Percentiles rank a stretch among this genome's conserved stretches.
These are phyloP conservation scores for Gracilaria domingensis DNA, from an alignment of 23 red algal genomes.

Conservation along the genomic window DNA sequence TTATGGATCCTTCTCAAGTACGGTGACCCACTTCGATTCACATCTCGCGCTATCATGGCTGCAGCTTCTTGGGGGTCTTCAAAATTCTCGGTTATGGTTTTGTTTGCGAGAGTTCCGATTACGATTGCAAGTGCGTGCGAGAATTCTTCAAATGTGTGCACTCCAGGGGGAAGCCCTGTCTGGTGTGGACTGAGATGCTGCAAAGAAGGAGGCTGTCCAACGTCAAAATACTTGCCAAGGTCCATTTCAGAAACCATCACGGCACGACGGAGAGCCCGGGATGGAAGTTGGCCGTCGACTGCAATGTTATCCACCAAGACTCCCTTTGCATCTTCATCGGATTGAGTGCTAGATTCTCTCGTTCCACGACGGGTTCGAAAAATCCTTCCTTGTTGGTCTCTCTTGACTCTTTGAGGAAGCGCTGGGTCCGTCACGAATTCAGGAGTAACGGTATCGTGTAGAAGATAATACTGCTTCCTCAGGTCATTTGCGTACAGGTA, in stretches of 20 bases:
- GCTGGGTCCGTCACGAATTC: slow-evolving; percentile 3
- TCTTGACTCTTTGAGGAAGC: background rate
- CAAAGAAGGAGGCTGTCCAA: slow-evolving; percentile 53
- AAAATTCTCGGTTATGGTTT: slow-evolving; percentile 48
- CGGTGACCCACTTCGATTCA: slow-evolving; percentile 55
- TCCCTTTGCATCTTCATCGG: slow-evolving; percentile 68
- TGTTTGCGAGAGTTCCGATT: slow-evolving; percentile 52
- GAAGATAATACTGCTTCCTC: slow-evolving; percentile 10
- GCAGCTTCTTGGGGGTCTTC: slow-evolving; percentile 59
- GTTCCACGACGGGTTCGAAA: slow-evolving; percentile 10
- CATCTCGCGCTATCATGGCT: slow-evolving; percentile 53
- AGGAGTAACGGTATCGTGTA: background rate
- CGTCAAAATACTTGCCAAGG: slow-evolving; percentile 62
- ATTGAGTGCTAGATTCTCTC: slow-evolving; percentile 39
- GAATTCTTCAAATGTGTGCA: slow-evolving; percentile 73
- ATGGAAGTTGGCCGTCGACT: slow-evolving; percentile 68
- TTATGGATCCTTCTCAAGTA: slow-evolving; percentile 61
- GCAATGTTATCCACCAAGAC: slow-evolving; percentile 74
- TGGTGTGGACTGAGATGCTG: slow-evolving; percentile 66
- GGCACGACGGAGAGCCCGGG: slow-evolving; percentile 49
- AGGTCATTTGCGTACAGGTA: slow-evolving; percentile 68
- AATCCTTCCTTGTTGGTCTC: background rate
- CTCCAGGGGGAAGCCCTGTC: slow-evolving; percentile 39
- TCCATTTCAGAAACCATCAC: slow-evolving; percentile 71
- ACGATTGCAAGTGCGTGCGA: slow-evolving; percentile 68